These are phyloP conservation scores for Auricularia cornea DNA, from an alignment of 768 basidiomycete species.

Conservation along the genomic window DNA sequence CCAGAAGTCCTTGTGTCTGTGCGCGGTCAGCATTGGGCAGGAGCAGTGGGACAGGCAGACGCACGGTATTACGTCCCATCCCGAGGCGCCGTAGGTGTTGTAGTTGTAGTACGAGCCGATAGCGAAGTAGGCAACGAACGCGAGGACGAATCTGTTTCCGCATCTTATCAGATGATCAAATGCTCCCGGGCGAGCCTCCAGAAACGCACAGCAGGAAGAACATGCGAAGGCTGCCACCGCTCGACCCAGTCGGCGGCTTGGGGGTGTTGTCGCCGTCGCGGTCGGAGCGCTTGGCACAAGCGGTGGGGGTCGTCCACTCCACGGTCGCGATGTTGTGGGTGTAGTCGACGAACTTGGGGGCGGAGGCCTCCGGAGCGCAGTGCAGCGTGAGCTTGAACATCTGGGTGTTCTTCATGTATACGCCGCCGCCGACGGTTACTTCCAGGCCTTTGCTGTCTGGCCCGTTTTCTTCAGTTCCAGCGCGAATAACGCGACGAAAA, in stretches of 20 bases:
- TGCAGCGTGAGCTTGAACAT: conserved; percentile 52
- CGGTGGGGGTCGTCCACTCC: conserved; percentile 56
- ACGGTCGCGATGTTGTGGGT: conserved; percentile 45
- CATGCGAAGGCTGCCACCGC: conserved; percentile 47
- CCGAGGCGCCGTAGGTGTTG: conserved; percentile 76
- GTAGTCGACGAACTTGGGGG: conserved; percentile 52
- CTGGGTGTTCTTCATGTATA: conserved; percentile 55
- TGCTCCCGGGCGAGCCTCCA: background rate
- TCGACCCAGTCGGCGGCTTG: conserved; percentile 1
- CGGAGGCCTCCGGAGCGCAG: conserved; percentile 37
- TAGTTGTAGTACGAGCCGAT: conserved; percentile 86
- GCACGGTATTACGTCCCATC: conserved; percentile 70
- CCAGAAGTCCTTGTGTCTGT: conserved; percentile 69
- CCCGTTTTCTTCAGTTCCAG: too few species aligned
- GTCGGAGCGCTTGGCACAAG: conserved; percentile 37
- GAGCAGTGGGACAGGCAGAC: too few species aligned
- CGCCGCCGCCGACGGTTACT: conserved; percentile 47
- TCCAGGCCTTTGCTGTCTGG: conserved; percentile 48
- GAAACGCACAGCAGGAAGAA: conserved; percentile 72
- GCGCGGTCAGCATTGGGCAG: too few species aligned
- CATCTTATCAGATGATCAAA: background rate
- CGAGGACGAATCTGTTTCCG: conserved; percentile 46
- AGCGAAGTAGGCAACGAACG: conserved; percentile 60
- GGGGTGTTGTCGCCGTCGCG: background rate
- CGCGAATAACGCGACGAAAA: conserved; percentile 8